Conservation (phyloP, 1,284 basidiomycete genomes). For the Wolfiporia cocos region DNA sequence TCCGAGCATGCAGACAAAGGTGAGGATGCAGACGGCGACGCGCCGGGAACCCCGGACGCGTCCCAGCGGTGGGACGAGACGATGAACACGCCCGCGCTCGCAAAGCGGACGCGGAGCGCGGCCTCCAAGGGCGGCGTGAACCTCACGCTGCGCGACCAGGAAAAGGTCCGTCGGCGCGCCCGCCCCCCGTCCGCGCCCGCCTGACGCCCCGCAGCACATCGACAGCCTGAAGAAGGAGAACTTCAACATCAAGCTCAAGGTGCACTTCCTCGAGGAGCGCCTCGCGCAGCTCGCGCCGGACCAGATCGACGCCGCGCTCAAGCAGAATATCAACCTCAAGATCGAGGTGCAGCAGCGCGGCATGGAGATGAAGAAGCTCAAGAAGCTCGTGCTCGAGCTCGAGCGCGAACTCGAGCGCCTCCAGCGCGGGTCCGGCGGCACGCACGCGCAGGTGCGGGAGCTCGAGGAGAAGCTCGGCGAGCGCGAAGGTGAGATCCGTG, state of each 20-base stretch:
- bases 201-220: slow-evolving; percentile 60
- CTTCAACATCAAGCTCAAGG: slow-evolving; percentile 90
- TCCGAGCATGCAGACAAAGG: slow-evolving; percentile 19
- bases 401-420: slow-evolving; percentile 72
- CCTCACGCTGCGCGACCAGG: slow-evolving; percentile 87
- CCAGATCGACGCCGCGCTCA: slow-evolving; percentile 85
- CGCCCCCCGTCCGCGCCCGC: too few species aligned
- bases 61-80: slow-evolving; percentile 44
- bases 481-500: slow-evolving; percentile 60
- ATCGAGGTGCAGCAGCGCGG: slow-evolving; percentile 88
- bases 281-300: slow-evolving; percentile 85
- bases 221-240: slow-evolving; percentile 94
- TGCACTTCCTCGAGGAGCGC: slow-evolving; percentile 90
- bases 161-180: slow-evolving; percentile 63
- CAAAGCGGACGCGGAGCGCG: slow-evolving; percentile 36
- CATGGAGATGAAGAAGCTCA: slow-evolving; percentile 90
- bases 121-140: slow-evolving; percentile 52
- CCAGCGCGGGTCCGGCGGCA: slow-evolving; percentile 51
- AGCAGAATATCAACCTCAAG: slow-evolving; percentile 93
- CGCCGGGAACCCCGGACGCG: slow-evolving; percentile 48
- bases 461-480: slow-evolving; percentile 66
- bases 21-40: slow-evolving; percentile 35
- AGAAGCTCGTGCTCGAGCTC: slow-evolving; percentile 82
- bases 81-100: slow-evolving; percentile 41
- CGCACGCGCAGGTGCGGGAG: slow-evolving; percentile 48